These are phyloP conservation scores for Macrophomina pseudophaseolina DNA, from an alignment of 2,329 filamentous ascomycete genomes.

Conservation along the genomic window DNA sequence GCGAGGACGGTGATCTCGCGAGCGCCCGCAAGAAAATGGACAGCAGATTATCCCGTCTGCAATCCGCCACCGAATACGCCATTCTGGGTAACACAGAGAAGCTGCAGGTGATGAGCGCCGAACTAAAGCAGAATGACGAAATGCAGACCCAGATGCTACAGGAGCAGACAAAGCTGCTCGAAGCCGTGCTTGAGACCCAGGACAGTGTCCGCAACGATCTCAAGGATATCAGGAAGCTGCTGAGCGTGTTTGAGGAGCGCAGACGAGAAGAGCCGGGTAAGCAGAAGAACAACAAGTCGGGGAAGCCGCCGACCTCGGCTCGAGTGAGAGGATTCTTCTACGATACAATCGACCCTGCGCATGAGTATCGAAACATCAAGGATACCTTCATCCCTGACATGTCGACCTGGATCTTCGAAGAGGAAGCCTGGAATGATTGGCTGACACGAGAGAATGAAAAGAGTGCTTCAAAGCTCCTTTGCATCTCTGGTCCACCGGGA, in stretches of 20 bases:
- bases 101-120: neutral
- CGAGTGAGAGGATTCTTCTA: conserved; percentile 33
- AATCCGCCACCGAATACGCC: conserved; percentile 42
- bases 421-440: conserved; percentile 39
- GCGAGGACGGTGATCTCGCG: conserved; percentile 40
- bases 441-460: conserved; percentile 20
- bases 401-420: conserved; percentile 38
- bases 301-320: conserved; percentile 24
- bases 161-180: neutral
- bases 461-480: conserved; percentile 31
- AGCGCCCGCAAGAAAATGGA: conserved; percentile 40
- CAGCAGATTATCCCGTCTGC: conserved; percentile 35
- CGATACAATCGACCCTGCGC: neutral
- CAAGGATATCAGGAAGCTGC: conserved; percentile 8
- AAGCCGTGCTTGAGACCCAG: neutral
- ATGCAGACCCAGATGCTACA: neutral
- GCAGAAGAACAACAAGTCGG: conserved; percentile 25
- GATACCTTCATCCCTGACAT: conserved; percentile 40
- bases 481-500: conserved; percentile 38
- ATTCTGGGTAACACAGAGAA: conserved; percentile 25
- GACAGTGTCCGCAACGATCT: neutral
- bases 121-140: neutral
- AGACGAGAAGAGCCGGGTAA: conserved; percentile 24
- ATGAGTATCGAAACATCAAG: conserved; percentile 33
- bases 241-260: conserved; percentile 18